Conservation (phyloP, 192 early-diverging fungal species). For the Glomus cerebriforme region DNA sequence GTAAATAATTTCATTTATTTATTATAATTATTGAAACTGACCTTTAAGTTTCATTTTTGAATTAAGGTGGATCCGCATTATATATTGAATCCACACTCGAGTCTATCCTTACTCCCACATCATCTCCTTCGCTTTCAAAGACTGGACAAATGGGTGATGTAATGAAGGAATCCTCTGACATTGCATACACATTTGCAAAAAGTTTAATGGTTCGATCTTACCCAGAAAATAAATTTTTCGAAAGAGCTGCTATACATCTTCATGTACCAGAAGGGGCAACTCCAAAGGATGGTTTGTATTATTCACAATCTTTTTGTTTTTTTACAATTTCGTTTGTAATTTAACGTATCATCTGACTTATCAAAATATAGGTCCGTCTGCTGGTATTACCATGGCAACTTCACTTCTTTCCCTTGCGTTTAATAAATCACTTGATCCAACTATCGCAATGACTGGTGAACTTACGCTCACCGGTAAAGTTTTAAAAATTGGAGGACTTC, state of each 20-base stretch:
- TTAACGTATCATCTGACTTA: too few species aligned
- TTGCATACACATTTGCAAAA: constrained; percentile 97
- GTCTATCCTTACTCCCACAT: constrained; percentile 61
- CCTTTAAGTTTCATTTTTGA: constrained; percentile 13
- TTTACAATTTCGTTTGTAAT: not conserved
- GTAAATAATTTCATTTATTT: not conserved
- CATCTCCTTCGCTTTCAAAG: constrained; percentile 64
- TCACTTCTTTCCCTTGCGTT: constrained; percentile 90
- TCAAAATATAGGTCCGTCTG: constrained; percentile 74
- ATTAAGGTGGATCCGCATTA: constrained; percentile 78
- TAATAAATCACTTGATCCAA: constrained; percentile 69
- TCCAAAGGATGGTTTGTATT: constrained; percentile 85
- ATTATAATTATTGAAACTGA: not conserved
- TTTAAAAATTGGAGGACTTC: constrained; percentile 95
- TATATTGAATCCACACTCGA: constrained; percentile 97
- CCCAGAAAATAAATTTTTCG: constrained; percentile 91
- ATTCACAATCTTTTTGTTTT: not conserved
- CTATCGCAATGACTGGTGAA: constrained; percentile 98
- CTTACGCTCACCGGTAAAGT: constrained; percentile 96
- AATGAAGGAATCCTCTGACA: constrained; percentile 96
- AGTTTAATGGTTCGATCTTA: constrained; percentile 72
- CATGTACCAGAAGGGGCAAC: constrained; percentile 98
- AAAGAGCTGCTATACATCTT: constrained; percentile 86
- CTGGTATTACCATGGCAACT: constrained; percentile 94
- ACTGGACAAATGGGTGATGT: constrained; percentile 99